Conservation (phyloP, 345 rosid species). For the Heritiera littoralis region DNA sequence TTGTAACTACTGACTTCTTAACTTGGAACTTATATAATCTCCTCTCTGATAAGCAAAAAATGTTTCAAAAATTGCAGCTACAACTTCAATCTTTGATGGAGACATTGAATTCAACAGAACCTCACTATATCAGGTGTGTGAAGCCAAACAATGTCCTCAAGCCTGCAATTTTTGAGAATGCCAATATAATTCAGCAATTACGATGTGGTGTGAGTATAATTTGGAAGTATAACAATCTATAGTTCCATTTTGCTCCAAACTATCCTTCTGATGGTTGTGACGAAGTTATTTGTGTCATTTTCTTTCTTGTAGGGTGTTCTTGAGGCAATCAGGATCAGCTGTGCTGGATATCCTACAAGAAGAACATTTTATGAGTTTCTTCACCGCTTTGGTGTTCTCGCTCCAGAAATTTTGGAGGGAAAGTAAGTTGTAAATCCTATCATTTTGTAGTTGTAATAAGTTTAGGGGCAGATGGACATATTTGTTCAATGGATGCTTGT, state of each 20-base stretch:
- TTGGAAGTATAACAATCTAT: conserved; percentile 15
- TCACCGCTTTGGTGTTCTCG: conserved; percentile 77
- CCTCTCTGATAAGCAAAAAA: conserved; percentile 26
- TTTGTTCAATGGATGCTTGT: not conserved
- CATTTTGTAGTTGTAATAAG: conserved; percentile 11
- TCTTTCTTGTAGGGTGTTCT: conserved; percentile 69
- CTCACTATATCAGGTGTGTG: conserved; percentile 99
- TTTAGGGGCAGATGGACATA: not conserved
- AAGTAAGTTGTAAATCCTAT: conserved; percentile 46
- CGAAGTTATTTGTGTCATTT: conserved; percentile 6
- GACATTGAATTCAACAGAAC: conserved; percentile 91
- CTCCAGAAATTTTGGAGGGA: conserved; percentile 65
- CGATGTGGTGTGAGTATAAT: conserved; percentile 94
- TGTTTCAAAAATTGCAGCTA: conserved; percentile 53
- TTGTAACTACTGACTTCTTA: conserved; percentile 1
- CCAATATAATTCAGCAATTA: conserved; percentile 89
- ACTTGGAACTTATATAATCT: conserved; percentile 1
- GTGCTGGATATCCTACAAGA: conserved; percentile 87
- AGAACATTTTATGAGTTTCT: conserved; percentile 76
- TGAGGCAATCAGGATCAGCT: conserved; percentile 81
- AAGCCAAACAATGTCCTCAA: conserved; percentile 97
- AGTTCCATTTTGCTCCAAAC: conserved; percentile 9
- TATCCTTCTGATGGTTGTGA: conserved; percentile 18
- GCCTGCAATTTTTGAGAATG: conserved; percentile 95
- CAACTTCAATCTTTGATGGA: conserved; percentile 99